Base-by-base conservation (phyloP, 495 filamentous ascomycete species). In the Aspergillus ellipticus region DNA sequence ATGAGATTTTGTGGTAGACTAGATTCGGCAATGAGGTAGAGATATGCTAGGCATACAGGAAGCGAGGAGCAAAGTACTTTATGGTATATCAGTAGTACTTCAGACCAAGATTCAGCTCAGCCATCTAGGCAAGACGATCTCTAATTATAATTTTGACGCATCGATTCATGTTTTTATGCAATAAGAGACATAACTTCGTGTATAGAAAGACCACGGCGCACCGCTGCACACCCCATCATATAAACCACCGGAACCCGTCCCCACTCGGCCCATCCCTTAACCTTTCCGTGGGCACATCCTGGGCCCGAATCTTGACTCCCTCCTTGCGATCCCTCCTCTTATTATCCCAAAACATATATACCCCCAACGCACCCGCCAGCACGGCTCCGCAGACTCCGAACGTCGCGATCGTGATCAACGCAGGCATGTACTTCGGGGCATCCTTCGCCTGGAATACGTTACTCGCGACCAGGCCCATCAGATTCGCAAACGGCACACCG, bases 381-480 rank as follows among this genome's bases (percentile, higher is more conserved):
- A 84, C 49, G 6, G 80, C 76, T 0, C 89, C 89, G 0, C 72
- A 72, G 0, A 79, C 89, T 0, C 89, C 88, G 63, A 91, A 91
- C 4, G 81, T 83, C 1, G 85, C 88, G 0, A 88, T 88, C 0
- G 87, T 91, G 45, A 85, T 79, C 51, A 91, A 68, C 0, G 89
- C 88, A 0, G 88, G 87, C 31, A 85, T 76, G 55, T 93, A 92
- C 57, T 89, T 85, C 0, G 89, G 89, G 15, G 80, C 79, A 58
- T 90, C 86, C 57, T 86, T 66, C 11, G 72, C 72, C n/a, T 81
- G 82, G 74, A 93, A 93, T 59, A 90, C 85, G 60, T 92, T 89
- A 49, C 79, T 84, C 13, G 76, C 76, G 2, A 92, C 87, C 4
- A 93, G 66, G 15, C 89, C 89, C 88, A 91, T 91, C n/a, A 91